Evolutionary conservation across 176 grass and related monocot species (phyloP), one percentile per base, ranked within the genome.

Genomic region (Carex scoparia): DNA sequence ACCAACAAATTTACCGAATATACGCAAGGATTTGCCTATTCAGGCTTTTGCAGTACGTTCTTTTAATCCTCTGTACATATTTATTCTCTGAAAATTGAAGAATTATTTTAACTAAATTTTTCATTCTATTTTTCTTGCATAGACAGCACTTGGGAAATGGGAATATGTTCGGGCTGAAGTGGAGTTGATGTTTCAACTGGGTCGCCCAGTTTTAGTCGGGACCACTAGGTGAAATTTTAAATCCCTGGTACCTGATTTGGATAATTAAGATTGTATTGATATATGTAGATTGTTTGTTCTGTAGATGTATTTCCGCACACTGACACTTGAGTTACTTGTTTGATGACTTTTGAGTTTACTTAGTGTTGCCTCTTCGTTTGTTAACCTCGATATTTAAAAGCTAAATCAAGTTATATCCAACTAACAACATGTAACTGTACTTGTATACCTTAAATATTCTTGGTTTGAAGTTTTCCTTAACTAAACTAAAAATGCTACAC

Each of bases 61-160:
- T 82, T 48, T 53, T 23, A 83, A 13, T 48, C 65, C 65, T 13
- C 67, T 86, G 28, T 70, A 46, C 18, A 30, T 49, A 16, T 49
- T 65, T 49, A 68, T 73, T 73, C 65, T 40, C 5, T 53, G 55
- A 57, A 27, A 51, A 10, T 19, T 65, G 27, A 61, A 7, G 15
- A 84, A 9, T 85, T 59, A 84, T 42, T 63, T 79, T 38, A 6
- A 7, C 70, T 81, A 72, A 54, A 12, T 68, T 23, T 54, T 63
- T 82, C 71, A 53, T 69, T 86, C 57, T 48, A 32, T 87, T 54
- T 63, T 48, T 42, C 18, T 86, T 84, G 84, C 85, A 68, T 87
- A 94, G 95, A 98, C 95, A 91, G 76, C 88, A 85, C 88, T 88
- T 86, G 95, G 95, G 58, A 98, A 98, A 90, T 98, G 92, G 92